Conservation (phyloP, 169 alveolate species). For the Plasmodium ovale region DNA sequence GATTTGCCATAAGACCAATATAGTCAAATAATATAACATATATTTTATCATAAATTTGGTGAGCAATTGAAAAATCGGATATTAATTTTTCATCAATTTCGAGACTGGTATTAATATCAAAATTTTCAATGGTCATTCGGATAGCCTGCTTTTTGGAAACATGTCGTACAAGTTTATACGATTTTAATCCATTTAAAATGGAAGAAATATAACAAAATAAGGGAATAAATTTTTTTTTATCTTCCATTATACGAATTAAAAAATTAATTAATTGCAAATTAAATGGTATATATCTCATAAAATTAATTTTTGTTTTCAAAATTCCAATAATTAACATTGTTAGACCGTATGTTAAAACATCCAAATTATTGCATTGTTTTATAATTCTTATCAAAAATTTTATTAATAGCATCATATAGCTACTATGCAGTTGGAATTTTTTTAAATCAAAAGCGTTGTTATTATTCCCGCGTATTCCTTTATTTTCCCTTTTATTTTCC, state of each 20-base stretch:
- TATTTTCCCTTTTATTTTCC: neutral
- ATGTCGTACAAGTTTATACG: slow-evolving; percentile 27
- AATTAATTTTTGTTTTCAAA: slow-evolving; percentile 49
- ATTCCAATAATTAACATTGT: slow-evolving; percentile 55
- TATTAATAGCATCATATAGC: slow-evolving; percentile 28
- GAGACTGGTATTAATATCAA: slow-evolving; percentile 28
- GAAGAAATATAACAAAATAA: slow-evolving; percentile 50
- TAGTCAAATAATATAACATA: slow-evolving; percentile 55
- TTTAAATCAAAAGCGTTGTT: neutral
- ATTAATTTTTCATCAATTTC: slow-evolving; percentile 58
- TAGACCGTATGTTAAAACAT: slow-evolving; percentile 34
- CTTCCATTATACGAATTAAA: slow-evolving; percentile 63
- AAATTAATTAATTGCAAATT: slow-evolving; percentile 44
- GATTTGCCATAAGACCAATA: slow-evolving; percentile 62
- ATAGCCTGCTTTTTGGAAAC: slow-evolving; percentile 29
- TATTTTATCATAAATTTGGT: slow-evolving; percentile 66
- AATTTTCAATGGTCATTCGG: slow-evolving; percentile 43
- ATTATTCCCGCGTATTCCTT: neutral
- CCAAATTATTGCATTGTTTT: slow-evolving; percentile 32
- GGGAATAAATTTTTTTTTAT: slow-evolving; percentile 64
- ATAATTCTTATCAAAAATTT: slow-evolving; percentile 20
- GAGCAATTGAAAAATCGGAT: slow-evolving; percentile 32
- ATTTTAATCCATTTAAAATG: slow-evolving; percentile 45
- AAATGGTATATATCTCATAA: slow-evolving; percentile 59
- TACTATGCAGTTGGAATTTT: slow-evolving; percentile 32